A percentile compares a stretch with the other conserved stretches of the same genome.
phyloP scores from a whole-genome alignment of 179 eudicot genomes.

The Pouteria campechiana region DNA sequence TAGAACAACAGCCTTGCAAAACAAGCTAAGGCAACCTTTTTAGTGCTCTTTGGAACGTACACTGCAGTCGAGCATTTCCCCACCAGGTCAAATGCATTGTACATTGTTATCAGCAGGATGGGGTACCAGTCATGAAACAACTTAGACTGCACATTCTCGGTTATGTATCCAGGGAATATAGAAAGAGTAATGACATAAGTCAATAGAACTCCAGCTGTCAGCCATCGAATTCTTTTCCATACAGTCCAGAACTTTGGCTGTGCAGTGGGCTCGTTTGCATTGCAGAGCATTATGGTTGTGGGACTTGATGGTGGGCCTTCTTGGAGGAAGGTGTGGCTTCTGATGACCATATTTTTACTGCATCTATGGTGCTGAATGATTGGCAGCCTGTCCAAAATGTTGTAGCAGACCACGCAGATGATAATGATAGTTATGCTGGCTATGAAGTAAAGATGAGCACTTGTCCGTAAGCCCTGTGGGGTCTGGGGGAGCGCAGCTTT shows the following conservation, averaged over 20 bases:
- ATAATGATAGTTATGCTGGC: constrained; percentile 38
- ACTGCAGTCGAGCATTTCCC: constrained; percentile 65
- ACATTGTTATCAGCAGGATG: constrained; percentile 43
- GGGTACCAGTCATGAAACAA: constrained; percentile 73
- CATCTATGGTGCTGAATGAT: constrained; percentile 56
- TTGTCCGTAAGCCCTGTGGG: constrained; percentile 48
- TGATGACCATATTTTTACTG: too few species aligned
- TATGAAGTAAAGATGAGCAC: constrained; percentile 63
- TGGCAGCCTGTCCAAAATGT: constrained; percentile 43
- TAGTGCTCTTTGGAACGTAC: constrained; percentile 22
- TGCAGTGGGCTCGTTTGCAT: background rate
- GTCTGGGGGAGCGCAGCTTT: constrained; percentile 73
- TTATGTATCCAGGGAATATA: constrained; percentile 75
- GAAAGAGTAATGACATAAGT: constrained; percentile 68
- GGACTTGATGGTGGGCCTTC: too few species aligned
- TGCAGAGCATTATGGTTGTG: too few species aligned
- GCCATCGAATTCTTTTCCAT: constrained; percentile 37
- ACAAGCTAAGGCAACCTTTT: constrained; percentile 59
- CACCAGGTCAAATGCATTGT: constrained; percentile 52
- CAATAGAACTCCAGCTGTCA: constrained; percentile 43
- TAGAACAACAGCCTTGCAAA: constrained; percentile 54
- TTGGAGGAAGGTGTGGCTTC: constrained; percentile 25
- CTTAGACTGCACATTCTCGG: constrained; percentile 46
- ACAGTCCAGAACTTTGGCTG: constrained; percentile 29
- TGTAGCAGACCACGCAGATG: constrained; percentile 54